A percentile compares a stretch with the other conserved stretches of the same genome.
Evolutionary conservation across 129 eudicot genomes (phyloP).

Genomic region (Chrysanthemum makinoi): DNA sequence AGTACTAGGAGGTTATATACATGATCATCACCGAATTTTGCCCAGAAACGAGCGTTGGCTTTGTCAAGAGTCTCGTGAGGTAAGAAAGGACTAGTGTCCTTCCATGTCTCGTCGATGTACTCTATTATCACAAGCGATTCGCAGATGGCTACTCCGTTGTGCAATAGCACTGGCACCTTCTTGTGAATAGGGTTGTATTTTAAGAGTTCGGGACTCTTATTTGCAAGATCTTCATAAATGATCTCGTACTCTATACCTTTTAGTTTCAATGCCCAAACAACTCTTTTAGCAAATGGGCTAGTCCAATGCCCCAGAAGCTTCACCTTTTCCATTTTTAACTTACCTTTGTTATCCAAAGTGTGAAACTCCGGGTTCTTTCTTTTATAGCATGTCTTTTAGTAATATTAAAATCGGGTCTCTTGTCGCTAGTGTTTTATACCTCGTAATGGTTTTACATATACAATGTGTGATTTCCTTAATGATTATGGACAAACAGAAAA

Average conservation of each 20-base stretch:
- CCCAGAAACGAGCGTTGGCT: slow-evolving; percentile 67
- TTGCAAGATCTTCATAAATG: slow-evolving; percentile 41
- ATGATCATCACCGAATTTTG: slow-evolving; percentile 49
- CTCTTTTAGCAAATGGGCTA: slow-evolving; percentile 44
- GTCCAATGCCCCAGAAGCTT: slow-evolving; percentile 59
- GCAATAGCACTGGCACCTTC: slow-evolving; percentile 55
- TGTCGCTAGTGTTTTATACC: slow-evolving; percentile 3
- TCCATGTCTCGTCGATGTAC: slow-evolving; percentile 61
- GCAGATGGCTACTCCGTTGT: slow-evolving; percentile 41
- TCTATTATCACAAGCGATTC: slow-evolving; percentile 57
- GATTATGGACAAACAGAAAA: not conserved
- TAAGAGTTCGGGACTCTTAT: slow-evolving; percentile 50
- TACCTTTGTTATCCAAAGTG: not conserved
- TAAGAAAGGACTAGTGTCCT: slow-evolving; percentile 34
- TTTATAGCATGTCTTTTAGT: not conserved
- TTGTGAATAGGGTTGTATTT: slow-evolving; percentile 54
- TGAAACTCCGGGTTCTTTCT: not conserved
- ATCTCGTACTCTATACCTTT: slow-evolving; percentile 62
- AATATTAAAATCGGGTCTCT: no score
- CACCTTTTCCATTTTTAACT: slow-evolving; percentile 43
- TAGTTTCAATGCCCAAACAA: slow-evolving; percentile 48
- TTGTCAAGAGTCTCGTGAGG: slow-evolving; percentile 43
- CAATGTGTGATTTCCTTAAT: not conserved
- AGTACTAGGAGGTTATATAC: slow-evolving; percentile 18
- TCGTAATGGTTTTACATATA: not conserved